A percentile compares a stretch with the other conserved stretches of the same genome.
phyloP scores from a whole-genome alignment of 805 yeast genomes.

The Sugiyamaella smithiae region DNA sequence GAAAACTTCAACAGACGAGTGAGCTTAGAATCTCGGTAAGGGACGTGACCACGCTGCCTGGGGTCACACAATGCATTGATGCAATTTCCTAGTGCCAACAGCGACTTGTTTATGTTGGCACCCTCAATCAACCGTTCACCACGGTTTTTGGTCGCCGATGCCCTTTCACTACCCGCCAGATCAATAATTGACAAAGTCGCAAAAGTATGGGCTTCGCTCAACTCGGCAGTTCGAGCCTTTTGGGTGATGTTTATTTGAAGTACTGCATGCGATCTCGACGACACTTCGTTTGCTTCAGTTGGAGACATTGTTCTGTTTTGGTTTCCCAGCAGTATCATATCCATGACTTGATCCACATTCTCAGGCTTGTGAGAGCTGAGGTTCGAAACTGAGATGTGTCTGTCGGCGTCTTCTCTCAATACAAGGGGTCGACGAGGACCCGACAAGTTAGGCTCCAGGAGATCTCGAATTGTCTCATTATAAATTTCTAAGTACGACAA shows the following conservation, averaged over 20 bases:
- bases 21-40: conserved; percentile 86
- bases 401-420: conserved; percentile 68
- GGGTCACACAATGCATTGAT: conserved; percentile 86
- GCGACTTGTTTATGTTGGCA: conserved; percentile 86
- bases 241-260: conserved; percentile 73
- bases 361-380: conserved; percentile 60
- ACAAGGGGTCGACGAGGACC: conserved; percentile 30
- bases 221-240: conserved; percentile 55
- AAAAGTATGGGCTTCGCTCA: conserved; percentile 64
- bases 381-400: conserved; percentile 67
- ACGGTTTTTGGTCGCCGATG: conserved; percentile 80
- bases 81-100: conserved; percentile 89
- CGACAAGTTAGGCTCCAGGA: conserved; percentile 54
- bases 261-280: conserved; percentile 93
- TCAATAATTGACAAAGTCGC: conserved; percentile 87
- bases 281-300: conserved; percentile 86
- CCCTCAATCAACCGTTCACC: conserved; percentile 86
- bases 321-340: conserved; percentile 69
- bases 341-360: conserved; percentile 44
- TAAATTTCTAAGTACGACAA: conserved; percentile 78
- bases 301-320: conserved; percentile 76
- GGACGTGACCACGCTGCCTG: conserved; percentile 67
- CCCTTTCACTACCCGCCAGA: conserved; percentile 93
- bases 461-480: conserved; percentile 83
- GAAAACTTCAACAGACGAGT: conserved; percentile 86